These are phyloP conservation scores for Aquilaria agallochum DNA, from an alignment of 441 rosid species.

Conservation along the genomic window DNA sequence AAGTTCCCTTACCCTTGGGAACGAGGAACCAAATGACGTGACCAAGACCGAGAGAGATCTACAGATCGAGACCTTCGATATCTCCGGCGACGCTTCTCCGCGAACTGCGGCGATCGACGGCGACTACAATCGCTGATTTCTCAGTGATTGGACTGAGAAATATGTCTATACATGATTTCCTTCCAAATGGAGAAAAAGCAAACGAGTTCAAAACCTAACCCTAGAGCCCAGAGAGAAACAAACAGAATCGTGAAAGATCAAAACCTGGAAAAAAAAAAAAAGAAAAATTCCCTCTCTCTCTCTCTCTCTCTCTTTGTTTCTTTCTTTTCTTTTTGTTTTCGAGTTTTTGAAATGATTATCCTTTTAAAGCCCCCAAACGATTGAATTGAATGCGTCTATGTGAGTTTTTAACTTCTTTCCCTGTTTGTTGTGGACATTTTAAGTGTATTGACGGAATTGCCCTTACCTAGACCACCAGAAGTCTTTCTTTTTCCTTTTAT, in stretches of 20 bases:
- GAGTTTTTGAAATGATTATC: no score
- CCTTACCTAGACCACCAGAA: no score
- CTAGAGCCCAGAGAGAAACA: constrained; percentile 8
- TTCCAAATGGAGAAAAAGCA: background rate
- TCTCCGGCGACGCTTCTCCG: background rate
- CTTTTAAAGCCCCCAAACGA: no score
- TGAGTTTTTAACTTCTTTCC: no score
- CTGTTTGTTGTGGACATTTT: no score
- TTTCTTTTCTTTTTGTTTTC: background rate
- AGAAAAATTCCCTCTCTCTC: background rate
- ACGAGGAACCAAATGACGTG: background rate
- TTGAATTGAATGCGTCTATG: no score
- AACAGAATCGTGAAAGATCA: constrained; percentile 17
- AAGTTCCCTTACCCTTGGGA: constrained; percentile 1
- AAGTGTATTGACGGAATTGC: no score
- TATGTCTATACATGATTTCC: background rate
- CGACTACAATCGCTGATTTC: background rate
- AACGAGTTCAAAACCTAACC: constrained; percentile 1
- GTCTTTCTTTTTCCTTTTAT: no score
- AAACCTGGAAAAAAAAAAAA: background rate
- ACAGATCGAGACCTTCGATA: constrained; percentile 6
- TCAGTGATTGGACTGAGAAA: no score
- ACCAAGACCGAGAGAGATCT: background rate
- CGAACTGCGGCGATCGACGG: background rate
- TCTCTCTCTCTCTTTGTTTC: background rate